Conservation (phyloP, 1,284 basidiomycete species). For the Anthracocystis walkeri region DNA sequence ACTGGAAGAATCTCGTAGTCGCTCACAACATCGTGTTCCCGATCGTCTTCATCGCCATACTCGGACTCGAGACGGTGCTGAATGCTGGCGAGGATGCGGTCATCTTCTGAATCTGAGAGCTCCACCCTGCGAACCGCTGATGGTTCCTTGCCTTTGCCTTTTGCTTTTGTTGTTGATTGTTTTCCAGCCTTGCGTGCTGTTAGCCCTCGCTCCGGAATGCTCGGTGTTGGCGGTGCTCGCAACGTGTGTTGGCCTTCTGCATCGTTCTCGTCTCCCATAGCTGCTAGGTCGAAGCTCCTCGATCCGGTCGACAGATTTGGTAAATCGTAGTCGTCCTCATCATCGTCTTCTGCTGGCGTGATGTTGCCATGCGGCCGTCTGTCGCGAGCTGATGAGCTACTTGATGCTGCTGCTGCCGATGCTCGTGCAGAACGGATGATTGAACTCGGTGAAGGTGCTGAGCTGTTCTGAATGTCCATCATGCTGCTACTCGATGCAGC, state of each 20-base stretch:
- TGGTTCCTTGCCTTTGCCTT: conserved; percentile 25
- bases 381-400: conserved; percentile 20
- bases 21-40: conserved; percentile 2
- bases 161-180: conserved; percentile 2
- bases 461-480: conserved; percentile 57
- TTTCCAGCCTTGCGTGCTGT: conserved; percentile 25
- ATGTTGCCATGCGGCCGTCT: conserved; percentile 21
- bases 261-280: conserved; percentile 59
- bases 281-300: conserved; percentile 53
- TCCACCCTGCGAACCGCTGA: conserved; percentile 9
- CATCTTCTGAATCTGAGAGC: conserved; percentile 42
- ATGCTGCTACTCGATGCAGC: conserved; percentile 42
- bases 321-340: conserved; percentile 60
- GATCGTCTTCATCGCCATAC: conserved; percentile 18
- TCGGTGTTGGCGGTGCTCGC: conserved; percentile 9
- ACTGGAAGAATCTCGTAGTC: conserved; percentile 22
- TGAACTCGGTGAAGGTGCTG: conserved; percentile 44
- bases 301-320: conserved; percentile 49
- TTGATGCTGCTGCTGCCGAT: conserved; percentile 35
- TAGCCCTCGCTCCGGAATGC: conserved; percentile 18
- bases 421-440: conserved; percentile 27
- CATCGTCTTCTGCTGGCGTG: conserved; percentile 69
- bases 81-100: conserved; percentile 20
- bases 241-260: conserved; percentile 38
- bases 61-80: conserved; percentile 18